These are phyloP conservation scores for Larix sibirica DNA, from an alignment of 83 land plant species.

Conservation along the genomic window DNA sequence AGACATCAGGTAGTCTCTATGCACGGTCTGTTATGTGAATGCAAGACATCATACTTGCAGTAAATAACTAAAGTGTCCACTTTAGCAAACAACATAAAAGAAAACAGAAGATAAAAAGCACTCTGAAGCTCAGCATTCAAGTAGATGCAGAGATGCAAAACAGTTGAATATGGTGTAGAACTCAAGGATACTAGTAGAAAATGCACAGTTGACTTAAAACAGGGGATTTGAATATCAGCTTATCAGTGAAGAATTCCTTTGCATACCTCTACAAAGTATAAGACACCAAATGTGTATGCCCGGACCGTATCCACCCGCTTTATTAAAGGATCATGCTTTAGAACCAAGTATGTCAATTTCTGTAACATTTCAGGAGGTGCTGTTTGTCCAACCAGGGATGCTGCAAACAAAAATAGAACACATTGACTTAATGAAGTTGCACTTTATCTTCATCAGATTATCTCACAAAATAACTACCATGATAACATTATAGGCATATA, in stretches of 20 bases:
- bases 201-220: background rate
- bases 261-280: constrained; percentile 89
- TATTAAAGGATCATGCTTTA: constrained; percentile 56
- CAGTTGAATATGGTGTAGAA: too few relatives aligned
- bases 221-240: background rate
- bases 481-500: background rate
- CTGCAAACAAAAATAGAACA: constrained; percentile 36
- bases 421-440: background rate
- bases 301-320: constrained; percentile 82
- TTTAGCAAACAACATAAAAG: background rate
- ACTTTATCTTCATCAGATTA: background rate
- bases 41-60: background rate
- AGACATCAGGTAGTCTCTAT: background rate
- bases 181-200: too few relatives aligned
- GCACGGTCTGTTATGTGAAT: background rate
- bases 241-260: background rate
- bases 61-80: background rate
- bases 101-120: background rate
- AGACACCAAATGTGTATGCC: constrained; percentile 88
- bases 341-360: constrained; percentile 72
- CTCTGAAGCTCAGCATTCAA: background rate
- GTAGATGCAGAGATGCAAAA: background rate
- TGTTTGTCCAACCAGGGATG: constrained; percentile 71
- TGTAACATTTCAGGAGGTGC: constrained; percentile 88
- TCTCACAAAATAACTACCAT: background rate